Percentiles rank a stretch among this genome's conserved stretches.
phyloP scores from a whole-genome alignment of 257 asterid genomes.

The Solanum chmielewskii region DNA sequence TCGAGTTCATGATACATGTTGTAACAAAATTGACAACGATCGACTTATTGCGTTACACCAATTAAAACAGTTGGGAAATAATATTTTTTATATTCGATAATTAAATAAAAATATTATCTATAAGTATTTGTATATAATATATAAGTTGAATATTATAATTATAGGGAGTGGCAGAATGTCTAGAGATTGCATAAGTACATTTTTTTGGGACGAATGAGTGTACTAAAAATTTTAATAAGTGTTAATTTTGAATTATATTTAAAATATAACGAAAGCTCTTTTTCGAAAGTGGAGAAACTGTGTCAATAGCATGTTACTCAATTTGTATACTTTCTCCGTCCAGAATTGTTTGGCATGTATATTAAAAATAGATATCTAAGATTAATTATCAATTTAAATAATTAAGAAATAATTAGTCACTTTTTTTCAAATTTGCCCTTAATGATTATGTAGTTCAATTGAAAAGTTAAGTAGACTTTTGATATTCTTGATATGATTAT shows the following conservation, averaged over 20 bases:
- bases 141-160: neutral
- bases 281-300: neutral
- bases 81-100: neutral
- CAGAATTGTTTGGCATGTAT: too few relatives aligned
- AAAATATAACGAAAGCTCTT: too few relatives aligned
- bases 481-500: too few relatives aligned
- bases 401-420: too few relatives aligned
- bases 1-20: neutral
- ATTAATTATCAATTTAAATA: too few relatives aligned
- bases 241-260: too few relatives aligned
- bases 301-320: too few relatives aligned
- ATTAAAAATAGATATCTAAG: rapidly evolving
- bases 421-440: too few relatives aligned
- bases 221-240: too few relatives aligned
- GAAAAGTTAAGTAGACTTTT: too few relatives aligned
- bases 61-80: neutral
- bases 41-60: neutral
- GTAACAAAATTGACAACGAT: conserved; percentile 1
- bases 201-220: neutral
- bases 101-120: neutral
- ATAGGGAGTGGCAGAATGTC: neutral
- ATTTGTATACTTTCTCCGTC: too few relatives aligned
- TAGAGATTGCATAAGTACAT: neutral
- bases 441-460: too few relatives aligned
- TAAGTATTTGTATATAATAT: neutral